phyloP scores from a whole-genome alignment of 148 eudicot species.

The Fagopyrum homotropicum region DNA sequence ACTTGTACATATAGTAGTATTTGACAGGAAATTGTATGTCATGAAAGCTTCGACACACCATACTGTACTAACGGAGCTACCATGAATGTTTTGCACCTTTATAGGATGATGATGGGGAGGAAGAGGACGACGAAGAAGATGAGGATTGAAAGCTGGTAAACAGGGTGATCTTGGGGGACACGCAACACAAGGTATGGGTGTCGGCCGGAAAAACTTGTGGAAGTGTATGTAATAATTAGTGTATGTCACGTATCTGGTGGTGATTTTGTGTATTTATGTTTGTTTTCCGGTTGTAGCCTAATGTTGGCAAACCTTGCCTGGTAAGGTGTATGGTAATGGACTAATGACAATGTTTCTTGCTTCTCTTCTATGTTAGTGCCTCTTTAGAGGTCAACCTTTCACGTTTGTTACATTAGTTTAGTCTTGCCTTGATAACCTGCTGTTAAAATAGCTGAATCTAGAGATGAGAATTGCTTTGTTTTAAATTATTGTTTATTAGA shows the following conservation, averaged over 20 bases:
- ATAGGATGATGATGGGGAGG: slow-evolving; percentile 29
- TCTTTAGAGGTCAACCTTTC: background rate
- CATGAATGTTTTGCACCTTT: background rate
- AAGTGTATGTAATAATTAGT: slow-evolving; percentile 11
- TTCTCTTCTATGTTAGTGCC: background rate
- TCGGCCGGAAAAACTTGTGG: background rate
- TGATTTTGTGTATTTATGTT: background rate
- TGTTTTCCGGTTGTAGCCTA: slow-evolving; percentile 3
- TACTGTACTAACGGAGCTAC: background rate
- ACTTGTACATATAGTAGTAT: too few relatives aligned
- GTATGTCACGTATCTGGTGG: slow-evolving; percentile 3
- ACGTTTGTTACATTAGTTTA: background rate
- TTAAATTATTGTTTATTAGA: background rate
- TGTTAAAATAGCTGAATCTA: background rate
- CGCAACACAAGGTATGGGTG: background rate
- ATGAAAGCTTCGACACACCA: background rate
- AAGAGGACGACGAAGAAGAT: slow-evolving; percentile 43
- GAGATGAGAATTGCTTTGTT: background rate
- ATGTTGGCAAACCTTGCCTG: slow-evolving; percentile 6
- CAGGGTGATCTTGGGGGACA: background rate
- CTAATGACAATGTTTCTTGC: background rate
- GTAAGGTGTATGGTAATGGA: background rate
- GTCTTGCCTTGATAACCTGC: background rate
- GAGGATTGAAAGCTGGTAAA: slow-evolving; percentile 29
- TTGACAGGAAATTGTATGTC: background rate